Evolutionary conservation across 768 basidiomycete genomes (phyloP).

Genomic region (Lentinula raphanica): DNA sequence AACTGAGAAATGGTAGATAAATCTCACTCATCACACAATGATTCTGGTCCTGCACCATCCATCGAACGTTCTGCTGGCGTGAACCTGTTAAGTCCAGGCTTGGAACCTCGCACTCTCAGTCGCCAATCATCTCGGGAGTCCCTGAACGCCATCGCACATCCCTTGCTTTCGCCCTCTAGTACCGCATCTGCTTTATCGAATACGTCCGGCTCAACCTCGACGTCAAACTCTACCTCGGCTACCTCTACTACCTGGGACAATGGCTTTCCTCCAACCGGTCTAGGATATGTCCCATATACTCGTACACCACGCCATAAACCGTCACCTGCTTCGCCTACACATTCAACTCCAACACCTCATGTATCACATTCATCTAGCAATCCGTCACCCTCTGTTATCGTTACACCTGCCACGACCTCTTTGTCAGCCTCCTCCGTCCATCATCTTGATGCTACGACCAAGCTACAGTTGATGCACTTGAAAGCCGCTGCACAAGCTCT

Average conservation of each 20-base stretch:
- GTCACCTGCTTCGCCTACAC: slow-evolving; percentile 14
- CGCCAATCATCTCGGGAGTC: slow-evolving; percentile 45
- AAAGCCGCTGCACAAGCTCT: slow-evolving; percentile 67
- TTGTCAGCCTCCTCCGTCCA: slow-evolving; percentile 39
- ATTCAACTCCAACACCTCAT: slow-evolving; percentile 15
- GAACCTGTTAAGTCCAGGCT: neutral
- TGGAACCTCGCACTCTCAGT: neutral
- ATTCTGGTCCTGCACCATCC: slow-evolving; percentile 1
- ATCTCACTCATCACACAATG: neutral
- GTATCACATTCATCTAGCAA: slow-evolving; percentile 14
- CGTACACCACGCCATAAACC: slow-evolving; percentile 51
- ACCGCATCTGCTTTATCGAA: neutral
- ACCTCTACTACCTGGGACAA: slow-evolving; percentile 24
- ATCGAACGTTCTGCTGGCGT: slow-evolving; percentile 4
- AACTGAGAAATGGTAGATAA: neutral
- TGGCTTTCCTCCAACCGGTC: slow-evolving; percentile 12
- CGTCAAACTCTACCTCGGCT: slow-evolving; percentile 23
- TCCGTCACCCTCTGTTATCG: slow-evolving; percentile 25
- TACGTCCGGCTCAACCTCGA: slow-evolving; percentile 15
- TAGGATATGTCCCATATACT: slow-evolving; percentile 73
- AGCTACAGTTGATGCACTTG: slow-evolving; percentile 66
- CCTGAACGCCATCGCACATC: slow-evolving; percentile 46
- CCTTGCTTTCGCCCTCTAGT: slow-evolving; percentile 48
- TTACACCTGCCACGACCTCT: slow-evolving; percentile 41
- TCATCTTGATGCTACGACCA: slow-evolving; percentile 59